phyloP scores from a whole-genome alignment of 352 stramenopile species.

The Hyaloperonospora arabidopsidis region DNA sequence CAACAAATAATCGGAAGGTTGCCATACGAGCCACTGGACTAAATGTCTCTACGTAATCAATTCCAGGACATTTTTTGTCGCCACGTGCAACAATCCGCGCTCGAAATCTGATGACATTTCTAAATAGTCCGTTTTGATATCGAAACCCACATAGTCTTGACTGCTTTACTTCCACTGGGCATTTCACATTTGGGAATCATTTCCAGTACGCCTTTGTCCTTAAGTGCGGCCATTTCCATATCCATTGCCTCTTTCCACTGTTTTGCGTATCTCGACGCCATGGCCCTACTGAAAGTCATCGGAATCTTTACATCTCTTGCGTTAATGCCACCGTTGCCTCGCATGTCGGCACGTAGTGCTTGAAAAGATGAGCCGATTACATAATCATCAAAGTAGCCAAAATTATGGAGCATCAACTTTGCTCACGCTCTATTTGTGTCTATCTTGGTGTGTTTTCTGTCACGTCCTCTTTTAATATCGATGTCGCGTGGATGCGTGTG shows the following conservation, averaged over 20 bases:
- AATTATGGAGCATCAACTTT: no score
- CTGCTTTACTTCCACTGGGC: background rate
- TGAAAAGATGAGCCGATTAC: no score
- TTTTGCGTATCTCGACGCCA: background rate
- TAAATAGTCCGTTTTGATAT: slow-evolving; percentile 2
- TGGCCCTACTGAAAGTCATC: background rate
- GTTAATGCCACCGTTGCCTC: background rate
- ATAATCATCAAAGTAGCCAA: no score
- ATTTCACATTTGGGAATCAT: background rate
- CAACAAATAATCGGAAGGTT: slow-evolving; percentile 7
- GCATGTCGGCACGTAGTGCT: no score
- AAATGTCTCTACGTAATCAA: slow-evolving; percentile 13
- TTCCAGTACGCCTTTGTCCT: slow-evolving; percentile 1
- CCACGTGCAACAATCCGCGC: background rate
- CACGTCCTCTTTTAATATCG: no score
- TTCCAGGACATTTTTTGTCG: slow-evolving; percentile 8
- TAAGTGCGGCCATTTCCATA: slow-evolving; percentile 4
- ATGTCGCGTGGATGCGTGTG: no score
- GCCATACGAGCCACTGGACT: slow-evolving; percentile 7
- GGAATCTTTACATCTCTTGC: background rate
- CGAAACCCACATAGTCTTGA: slow-evolving; percentile 9
- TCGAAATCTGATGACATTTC: slow-evolving; percentile 7
- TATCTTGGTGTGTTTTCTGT: no score
- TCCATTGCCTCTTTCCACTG: slow-evolving; percentile 1
- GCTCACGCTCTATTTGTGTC: no score